Percentiles rank a stretch among this genome's conserved stretches.
Evolutionary conservation across 805 yeast genomes (phyloP).

Genomic region (Pachysolen tannophilus): DNA sequence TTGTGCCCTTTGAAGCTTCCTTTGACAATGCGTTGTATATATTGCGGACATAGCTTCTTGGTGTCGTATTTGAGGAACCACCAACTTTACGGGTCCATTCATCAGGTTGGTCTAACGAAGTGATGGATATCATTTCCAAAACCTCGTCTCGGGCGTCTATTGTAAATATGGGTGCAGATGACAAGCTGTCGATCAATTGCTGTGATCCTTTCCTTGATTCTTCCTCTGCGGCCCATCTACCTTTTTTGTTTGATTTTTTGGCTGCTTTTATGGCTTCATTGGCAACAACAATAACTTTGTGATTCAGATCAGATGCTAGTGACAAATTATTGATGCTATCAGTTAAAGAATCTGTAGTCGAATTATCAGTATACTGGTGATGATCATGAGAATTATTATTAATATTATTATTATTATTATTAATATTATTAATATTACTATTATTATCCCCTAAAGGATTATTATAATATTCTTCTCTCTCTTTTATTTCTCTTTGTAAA

Average conservation of each 20-base stretch:
- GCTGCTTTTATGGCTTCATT: slow-evolving; percentile 78
- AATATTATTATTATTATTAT: background rate
- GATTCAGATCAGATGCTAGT: slow-evolving; percentile 28
- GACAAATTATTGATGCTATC: slow-evolving; percentile 15
- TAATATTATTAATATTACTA: background rate
- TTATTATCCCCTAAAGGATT: background rate
- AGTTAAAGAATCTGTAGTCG: slow-evolving; percentile 15
- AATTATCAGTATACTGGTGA: slow-evolving; percentile 10
- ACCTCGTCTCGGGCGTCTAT: slow-evolving; percentile 82
- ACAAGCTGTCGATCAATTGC: slow-evolving; percentile 42
- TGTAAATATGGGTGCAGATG: slow-evolving; percentile 64
- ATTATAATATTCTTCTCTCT: slow-evolving; percentile 10
- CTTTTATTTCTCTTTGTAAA: slow-evolving; percentile 22
- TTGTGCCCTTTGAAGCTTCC: slow-evolving; percentile 64
- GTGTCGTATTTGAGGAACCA: slow-evolving; percentile 70
- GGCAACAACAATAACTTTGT: slow-evolving; percentile 58
- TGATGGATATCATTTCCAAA: slow-evolving; percentile 71
- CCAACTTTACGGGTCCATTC: slow-evolving; percentile 82
- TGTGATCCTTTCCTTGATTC: slow-evolving; percentile 57
- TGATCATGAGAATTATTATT: slow-evolving; percentile 1
- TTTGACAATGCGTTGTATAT: slow-evolving; percentile 66
- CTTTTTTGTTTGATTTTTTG: slow-evolving; percentile 66
- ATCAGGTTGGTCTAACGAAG: slow-evolving; percentile 68
- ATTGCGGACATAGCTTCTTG: slow-evolving; percentile 70
- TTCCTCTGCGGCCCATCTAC: slow-evolving; percentile 71